Evolutionary conservation across 768 basidiomycete species (phyloP), one percentile per base, ranked within the genome.

Genomic region (Chalciporus chontae): DNA sequence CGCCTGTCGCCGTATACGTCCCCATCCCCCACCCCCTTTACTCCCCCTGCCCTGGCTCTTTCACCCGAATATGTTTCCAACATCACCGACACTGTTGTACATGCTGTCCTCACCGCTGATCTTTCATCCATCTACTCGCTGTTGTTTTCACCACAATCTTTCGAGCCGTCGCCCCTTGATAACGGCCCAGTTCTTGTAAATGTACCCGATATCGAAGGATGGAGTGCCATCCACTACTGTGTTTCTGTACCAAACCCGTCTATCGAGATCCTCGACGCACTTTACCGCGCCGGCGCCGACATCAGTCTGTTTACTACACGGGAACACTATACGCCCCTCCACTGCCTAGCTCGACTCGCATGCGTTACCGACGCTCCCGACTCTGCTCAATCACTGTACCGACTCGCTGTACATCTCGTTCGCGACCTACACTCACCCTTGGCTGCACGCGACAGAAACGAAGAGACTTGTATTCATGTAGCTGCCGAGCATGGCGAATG

Each of bases 381-480:
- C 31, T 63, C 69, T 23, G 59, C 68, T 47, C 61, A 70, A 18
- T 61, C 73, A 29, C 57, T 86, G 60, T 79, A 79, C 55, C 71
- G 75, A 55, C 84, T 88, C 64, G 71, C 79, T 63, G 65, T 78
- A 55, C 87, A 90, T 65, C 77, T 90, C 49, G 75, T 90, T 32
- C 72, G 73, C 48, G 83, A 87, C 60, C 79, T 90, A 26, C 80
- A 78, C 26, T 83, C 84, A 6, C 87, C 88, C 0, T 63, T 90
- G 37, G 74, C 79, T 24, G 84, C 87, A 17, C 69, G 74, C 40
- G 85, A 90, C 65, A 77, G 70, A 54, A 67, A 83, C 46, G 80
- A 81, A 55, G 87, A 90, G 61, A 90, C 88, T 3, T 88, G 86
- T 71, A 74, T 90, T 43, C 88, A 90, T 71, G 71, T 88, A 52